Base-by-base conservation (phyloP, 306 rosid species). In the Dalbergia oliveri region DNA sequence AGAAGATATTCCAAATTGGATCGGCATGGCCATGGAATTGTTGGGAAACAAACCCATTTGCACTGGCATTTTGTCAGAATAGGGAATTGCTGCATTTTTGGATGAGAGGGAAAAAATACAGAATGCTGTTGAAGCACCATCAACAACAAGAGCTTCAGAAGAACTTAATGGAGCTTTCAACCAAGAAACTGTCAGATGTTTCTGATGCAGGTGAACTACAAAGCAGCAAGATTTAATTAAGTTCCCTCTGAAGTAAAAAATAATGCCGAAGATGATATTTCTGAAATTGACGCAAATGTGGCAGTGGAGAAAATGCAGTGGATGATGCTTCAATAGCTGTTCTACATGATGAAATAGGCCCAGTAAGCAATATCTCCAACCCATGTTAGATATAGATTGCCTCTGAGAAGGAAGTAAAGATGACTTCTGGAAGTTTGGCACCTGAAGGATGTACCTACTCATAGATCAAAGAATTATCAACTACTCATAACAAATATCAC, bases 41-140 rank as follows among this genome's bases (percentile, higher is more conserved):
- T 84, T 84, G 60, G 47, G 99, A 93, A 53, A 90, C 99, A 62
- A 95, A 95, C 84, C 94, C 98, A 63, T 95, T 95, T 86, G 75
- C 83, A 76, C 66, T 95, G 74, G 99, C 99, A 73, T 95, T 95
- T 73, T 91, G 94, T 70, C 75, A 93, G 77, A 95, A 93, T 89
- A 88, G 91, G 86, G 97, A 93, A 82, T 95, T 83, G 83, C 99
- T 72, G 19, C 92, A 5, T 93, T 93, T 88, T 82, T 95, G 89
- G 92, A 89, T 62, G 96, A 89, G 76, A 93, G 91, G 88, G 93
- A 88, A 70, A 88, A 86, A 72, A 58, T 66, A 54, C 83, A 89
- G 80, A 83, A 63, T 43, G 82, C 65, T 49, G 88, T 81, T 74
- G 68, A 83, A 81, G 75, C 58, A 50, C 72, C 84, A 45, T 76